Evolutionary conservation across 371 early-diverging fungal genomes (phyloP).

Genomic region (Rhizopus arrhizus): DNA sequence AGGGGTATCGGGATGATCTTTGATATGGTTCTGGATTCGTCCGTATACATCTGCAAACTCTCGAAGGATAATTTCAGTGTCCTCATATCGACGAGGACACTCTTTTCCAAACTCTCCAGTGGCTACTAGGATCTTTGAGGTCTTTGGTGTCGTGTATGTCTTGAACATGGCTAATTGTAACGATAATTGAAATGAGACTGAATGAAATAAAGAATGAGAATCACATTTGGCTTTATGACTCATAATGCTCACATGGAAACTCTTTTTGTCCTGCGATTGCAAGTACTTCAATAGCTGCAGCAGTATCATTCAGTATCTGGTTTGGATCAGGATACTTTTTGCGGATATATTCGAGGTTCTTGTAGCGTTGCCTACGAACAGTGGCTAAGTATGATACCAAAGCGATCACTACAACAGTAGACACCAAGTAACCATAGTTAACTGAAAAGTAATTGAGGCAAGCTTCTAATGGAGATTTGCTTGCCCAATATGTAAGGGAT

Average conservation of each 20-base stretch:
- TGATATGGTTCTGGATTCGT: slow-evolving; percentile 28
- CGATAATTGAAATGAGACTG: slow-evolving; percentile 19
- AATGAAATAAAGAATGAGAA: slow-evolving; percentile 28
- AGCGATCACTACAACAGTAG: background rate
- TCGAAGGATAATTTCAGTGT: slow-evolving; percentile 37
- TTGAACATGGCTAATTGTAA: slow-evolving; percentile 47
- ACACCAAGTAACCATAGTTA: background rate
- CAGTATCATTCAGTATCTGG: slow-evolving; percentile 29
- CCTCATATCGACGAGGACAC: slow-evolving; percentile 40
- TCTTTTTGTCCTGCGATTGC: slow-evolving; percentile 28
- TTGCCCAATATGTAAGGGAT: no score
- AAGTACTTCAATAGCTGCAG: slow-evolving; percentile 37
- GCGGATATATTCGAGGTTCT: slow-evolving; percentile 28
- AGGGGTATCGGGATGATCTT: slow-evolving; percentile 9
- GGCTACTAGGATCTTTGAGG: slow-evolving; percentile 39
- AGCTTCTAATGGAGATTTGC: no score
- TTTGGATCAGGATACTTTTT: slow-evolving; percentile 52
- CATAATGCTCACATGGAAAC: slow-evolving; percentile 44
- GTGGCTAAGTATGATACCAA: slow-evolving; percentile 26
- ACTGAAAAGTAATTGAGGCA: no score
- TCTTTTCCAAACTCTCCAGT: slow-evolving; percentile 40
- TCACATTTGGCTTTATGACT: slow-evolving; percentile 39
- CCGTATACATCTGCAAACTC: slow-evolving; percentile 33
- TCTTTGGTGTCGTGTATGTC: slow-evolving; percentile 47
- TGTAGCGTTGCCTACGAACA: slow-evolving; percentile 45